Evolutionary conservation across 805 yeast genomes (phyloP).

Genomic region (Lachancea quebecensis): DNA sequence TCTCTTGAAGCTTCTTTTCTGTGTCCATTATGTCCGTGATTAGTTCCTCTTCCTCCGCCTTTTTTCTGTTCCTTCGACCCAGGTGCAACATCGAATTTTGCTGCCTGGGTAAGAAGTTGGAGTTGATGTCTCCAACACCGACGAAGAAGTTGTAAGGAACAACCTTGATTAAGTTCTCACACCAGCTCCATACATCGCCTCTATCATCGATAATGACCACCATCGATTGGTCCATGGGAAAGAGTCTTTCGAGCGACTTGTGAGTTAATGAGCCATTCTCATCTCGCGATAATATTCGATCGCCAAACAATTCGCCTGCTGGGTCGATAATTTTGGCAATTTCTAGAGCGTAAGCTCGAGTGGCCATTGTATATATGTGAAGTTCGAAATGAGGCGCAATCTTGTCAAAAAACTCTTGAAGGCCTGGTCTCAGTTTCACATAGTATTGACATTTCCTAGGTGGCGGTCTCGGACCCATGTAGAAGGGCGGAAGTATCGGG

Average conservation of each 20-base stretch:
- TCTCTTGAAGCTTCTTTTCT: conserved; percentile 26
- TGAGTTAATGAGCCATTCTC: conserved; percentile 91
- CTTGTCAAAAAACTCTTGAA: conserved; percentile 60
- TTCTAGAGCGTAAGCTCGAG: conserved; percentile 83
- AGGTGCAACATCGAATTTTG: conserved; percentile 49
- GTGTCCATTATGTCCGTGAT: conserved; percentile 30
- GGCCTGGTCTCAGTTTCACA: conserved; percentile 87
- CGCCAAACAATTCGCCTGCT: conserved; percentile 77
- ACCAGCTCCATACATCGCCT: conserved; percentile 99
- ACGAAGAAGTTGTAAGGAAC: conserved; percentile 94
- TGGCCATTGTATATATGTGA: conserved; percentile 98
- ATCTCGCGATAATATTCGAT: conserved; percentile 84
- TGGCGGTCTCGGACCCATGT: conserved; percentile 54
- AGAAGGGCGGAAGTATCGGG: conserved; percentile 47
- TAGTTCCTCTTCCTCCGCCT: conserved; percentile 30
- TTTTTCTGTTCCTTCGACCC: conserved; percentile 26
- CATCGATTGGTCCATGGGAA: conserved; percentile 95
- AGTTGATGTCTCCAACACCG: conserved; percentile 95
- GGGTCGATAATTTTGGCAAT: conserved; percentile 93
- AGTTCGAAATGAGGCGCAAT: conserved; percentile 68
- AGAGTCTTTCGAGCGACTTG: conserved; percentile 77
- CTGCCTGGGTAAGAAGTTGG: conserved; percentile 83
- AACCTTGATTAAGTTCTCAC: conserved; percentile 80
- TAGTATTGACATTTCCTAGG: conserved; percentile 76
- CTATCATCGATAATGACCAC: conserved; percentile 95